Base-by-base conservation (phyloP, 2,329 filamentous ascomycete species). In the Botrytis hyacinthi region DNA sequence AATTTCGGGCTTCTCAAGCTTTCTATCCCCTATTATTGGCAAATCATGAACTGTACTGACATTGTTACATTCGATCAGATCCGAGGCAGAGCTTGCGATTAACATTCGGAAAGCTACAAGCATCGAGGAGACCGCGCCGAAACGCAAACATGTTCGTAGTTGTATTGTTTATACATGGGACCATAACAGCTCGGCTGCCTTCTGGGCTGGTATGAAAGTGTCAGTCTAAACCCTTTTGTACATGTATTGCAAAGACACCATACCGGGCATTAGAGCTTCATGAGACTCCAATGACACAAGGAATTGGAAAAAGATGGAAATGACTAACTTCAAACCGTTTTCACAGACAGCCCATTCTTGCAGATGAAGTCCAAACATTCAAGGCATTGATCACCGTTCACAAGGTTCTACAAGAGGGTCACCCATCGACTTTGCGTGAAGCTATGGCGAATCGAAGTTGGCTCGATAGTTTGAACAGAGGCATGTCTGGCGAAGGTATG, bases 161-260 rank as follows among this genome's bases (percentile, higher is more conserved):
- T 97, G 94, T 82, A 99, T 99, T 80, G 95, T 99, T 63, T 98
- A 98, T 83, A 98, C 95, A 74, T 99, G 96, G 96, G 96, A 99
- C 84, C 94, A 99, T 86, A 97, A 97, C 85, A 97, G 92, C 77
- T 97, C 95, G 60, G 88, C 90, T 81, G 93, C 95, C 81, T 99
- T 99, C 83, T 99, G 96, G 96, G 90, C 93, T 73, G 95, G 95
- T 82, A 97, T 99, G 88, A 99, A 99, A 90, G 95, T 98, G 92
- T 97, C 88, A 78, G 92, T 87, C 70, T 62, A 72, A 68, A 60
- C 59, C 29, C 69, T 61, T 54, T 48, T 73, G 42, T 12, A 51
- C 54, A 26, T 48, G 35, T 7, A 42, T 42, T 46, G 22, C n/a
- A 40, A 71, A 35, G 9, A 12, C 32, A n/a, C 4, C 32, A 18